Evolutionary conservation across 2,329 filamentous ascomycete genomes (phyloP).

Genomic region (Knoxdaviesia capensis): DNA sequence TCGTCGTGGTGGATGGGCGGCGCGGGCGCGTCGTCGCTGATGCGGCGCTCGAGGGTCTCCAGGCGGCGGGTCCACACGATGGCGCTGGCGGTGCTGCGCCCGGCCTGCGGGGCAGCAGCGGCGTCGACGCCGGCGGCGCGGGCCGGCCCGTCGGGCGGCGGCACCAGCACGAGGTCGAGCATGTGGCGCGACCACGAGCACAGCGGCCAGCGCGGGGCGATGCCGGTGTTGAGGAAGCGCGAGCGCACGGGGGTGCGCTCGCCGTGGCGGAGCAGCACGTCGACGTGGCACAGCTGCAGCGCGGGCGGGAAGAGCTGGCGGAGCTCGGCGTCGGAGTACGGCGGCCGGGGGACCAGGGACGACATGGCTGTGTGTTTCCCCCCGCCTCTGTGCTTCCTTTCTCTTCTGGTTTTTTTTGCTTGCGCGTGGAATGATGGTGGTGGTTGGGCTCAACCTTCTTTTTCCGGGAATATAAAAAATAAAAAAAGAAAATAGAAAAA

Average conservation of each 20-base stretch:
- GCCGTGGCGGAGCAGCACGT: slow-evolving; percentile 66
- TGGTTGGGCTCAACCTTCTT: too few species aligned
- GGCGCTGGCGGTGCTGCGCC: slow-evolving; percentile 21
- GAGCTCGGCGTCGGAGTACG: slow-evolving; percentile 69
- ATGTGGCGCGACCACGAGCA: slow-evolving; percentile 61
- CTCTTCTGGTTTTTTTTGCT: too few species aligned
- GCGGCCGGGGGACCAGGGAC: slow-evolving; percentile 48
- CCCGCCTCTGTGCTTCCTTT: too few species aligned
- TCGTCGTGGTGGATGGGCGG: slow-evolving; percentile 50
- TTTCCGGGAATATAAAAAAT: neutral
- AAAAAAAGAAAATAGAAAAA: neutral
- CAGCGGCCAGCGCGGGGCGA: slow-evolving; percentile 69
- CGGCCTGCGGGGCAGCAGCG: slow-evolving; percentile 8
- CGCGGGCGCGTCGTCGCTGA: slow-evolving; percentile 51
- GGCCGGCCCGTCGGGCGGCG: neutral
- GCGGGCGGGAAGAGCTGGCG: slow-evolving; percentile 58
- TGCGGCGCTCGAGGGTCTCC: slow-evolving; percentile 52
- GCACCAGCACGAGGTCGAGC: slow-evolving; percentile 17
- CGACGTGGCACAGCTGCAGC: slow-evolving; percentile 72
- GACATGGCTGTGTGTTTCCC: slow-evolving; percentile 38
- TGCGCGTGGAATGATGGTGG: too few species aligned
- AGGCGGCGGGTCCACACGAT: slow-evolving; percentile 50
- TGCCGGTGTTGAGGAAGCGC: slow-evolving; percentile 65
- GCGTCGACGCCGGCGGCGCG: slow-evolving; percentile 14
- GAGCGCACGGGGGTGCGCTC: slow-evolving; percentile 68